Conservation (phyloP, 495 filamentous ascomycete species). For the Diplogelasinospora grovesii region DNA sequence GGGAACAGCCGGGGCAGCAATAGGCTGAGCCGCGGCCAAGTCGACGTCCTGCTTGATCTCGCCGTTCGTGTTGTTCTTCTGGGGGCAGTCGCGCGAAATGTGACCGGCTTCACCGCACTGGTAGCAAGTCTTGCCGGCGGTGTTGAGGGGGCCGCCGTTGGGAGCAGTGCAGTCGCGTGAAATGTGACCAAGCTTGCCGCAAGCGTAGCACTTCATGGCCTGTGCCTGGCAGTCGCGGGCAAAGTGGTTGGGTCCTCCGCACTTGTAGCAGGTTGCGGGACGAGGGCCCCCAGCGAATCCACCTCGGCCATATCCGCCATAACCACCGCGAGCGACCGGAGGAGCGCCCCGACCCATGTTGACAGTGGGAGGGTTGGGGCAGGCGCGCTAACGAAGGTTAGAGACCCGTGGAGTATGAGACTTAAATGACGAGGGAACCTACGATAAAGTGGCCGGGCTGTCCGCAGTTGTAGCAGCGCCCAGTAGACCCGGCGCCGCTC, state of each 20-base stretch:
- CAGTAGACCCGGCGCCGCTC: slow-evolving; percentile 66
- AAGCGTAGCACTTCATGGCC: slow-evolving; percentile 99
- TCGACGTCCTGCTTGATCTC: slow-evolving; percentile 33
- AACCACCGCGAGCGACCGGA: slow-evolving; percentile 45
- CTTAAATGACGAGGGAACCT: slow-evolving; percentile 6
- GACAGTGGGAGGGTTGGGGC: slow-evolving; percentile 57
- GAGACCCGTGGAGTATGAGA: not conserved
- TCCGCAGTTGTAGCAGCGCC: slow-evolving; percentile 94
- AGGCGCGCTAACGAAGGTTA: slow-evolving; percentile 58
- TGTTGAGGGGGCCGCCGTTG: slow-evolving; percentile 92
- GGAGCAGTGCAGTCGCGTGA: slow-evolving; percentile 96
- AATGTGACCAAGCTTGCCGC: slow-evolving; percentile 97
- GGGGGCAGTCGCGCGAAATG: slow-evolving; percentile 90
- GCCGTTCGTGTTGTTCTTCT: slow-evolving; percentile 46
- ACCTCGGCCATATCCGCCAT: slow-evolving; percentile 42
- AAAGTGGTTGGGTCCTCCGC: slow-evolving; percentile 97
- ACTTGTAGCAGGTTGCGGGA: slow-evolving; percentile 97
- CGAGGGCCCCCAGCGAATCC: slow-evolving; percentile 64
- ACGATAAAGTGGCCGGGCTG: slow-evolving; percentile 80
- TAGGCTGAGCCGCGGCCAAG: slow-evolving; percentile 15
- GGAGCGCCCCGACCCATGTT: slow-evolving; percentile 59
- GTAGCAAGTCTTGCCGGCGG: slow-evolving; percentile 97
- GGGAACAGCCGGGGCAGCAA: slow-evolving; percentile 19
- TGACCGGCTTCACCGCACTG: slow-evolving; percentile 92
- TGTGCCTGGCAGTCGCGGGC: slow-evolving; percentile 98